Evolutionary conservation across 768 basidiomycete species (phyloP).

Genomic region (Mycena crocata): DNA sequence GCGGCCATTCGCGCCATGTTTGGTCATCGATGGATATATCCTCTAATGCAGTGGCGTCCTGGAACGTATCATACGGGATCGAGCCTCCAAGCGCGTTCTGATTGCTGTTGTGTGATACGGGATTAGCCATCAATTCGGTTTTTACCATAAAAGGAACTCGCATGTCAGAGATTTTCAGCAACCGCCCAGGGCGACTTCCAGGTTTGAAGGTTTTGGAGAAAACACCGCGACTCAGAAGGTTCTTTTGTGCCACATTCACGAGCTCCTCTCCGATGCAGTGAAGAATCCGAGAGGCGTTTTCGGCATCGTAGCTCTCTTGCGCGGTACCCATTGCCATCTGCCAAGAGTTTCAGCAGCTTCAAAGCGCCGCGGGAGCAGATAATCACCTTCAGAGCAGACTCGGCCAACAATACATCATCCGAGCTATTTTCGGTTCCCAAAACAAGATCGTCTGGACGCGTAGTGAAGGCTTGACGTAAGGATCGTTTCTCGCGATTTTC

Average conservation of each 20-base stretch:
- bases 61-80: conserved; percentile 71
- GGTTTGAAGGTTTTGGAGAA: conserved; percentile 73
- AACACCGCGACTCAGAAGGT: conserved; percentile 72
- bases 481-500: conserved; percentile 81
- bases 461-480: conserved; percentile 66
- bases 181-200: conserved; percentile 76
- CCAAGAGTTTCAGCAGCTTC: conserved; percentile 6
- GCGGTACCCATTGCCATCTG: conserved; percentile 87
- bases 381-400: conserved; percentile 77
- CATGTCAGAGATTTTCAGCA: conserved; percentile 82
- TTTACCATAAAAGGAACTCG: conserved; percentile 37
- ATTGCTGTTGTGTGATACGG: conserved; percentile 58
- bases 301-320: conserved; percentile 72
- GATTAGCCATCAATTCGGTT: conserved; percentile 1
- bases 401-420: conserved; percentile 66
- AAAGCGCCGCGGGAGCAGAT: not conserved
- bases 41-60: conserved; percentile 76
- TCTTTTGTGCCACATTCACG: conserved; percentile 67
- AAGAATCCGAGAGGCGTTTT: conserved; percentile 68
- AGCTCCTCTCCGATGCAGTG: conserved; percentile 64
- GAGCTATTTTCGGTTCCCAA: conserved; percentile 39
- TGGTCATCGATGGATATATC: conserved; percentile 62
- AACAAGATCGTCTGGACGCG: conserved; percentile 53
- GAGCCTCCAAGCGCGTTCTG: conserved; percentile 74
- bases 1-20: conserved; percentile 81